These are phyloP conservation scores for Penicillium palitans DNA, from an alignment of 2,329 filamentous ascomycete species.

Conservation along the genomic window DNA sequence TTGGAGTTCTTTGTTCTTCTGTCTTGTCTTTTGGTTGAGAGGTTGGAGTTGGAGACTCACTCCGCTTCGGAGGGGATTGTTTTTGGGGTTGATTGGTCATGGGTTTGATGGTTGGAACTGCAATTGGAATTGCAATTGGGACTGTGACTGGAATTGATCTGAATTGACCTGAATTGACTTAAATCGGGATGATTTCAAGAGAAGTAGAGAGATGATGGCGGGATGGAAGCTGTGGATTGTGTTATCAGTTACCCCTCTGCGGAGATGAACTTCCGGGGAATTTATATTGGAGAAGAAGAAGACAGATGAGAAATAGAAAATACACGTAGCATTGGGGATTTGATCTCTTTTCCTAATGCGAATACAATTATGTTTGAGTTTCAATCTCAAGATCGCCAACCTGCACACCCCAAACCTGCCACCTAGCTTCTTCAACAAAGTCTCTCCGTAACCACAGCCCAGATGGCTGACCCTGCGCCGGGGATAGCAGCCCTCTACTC, in stretches of 20 bases:
- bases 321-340: background rate
- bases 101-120: background rate
- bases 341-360: background rate
- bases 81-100: background rate
- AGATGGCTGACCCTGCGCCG: slow-evolving; percentile 15
- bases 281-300: background rate
- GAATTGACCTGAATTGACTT: background rate
- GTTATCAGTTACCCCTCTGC: background rate
- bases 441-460: slow-evolving; percentile 43
- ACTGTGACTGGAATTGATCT: background rate
- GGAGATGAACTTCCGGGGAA: background rate
- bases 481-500: background rate
- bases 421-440: slow-evolving; percentile 43
- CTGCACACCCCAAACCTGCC: slow-evolving; percentile 46
- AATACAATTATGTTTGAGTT: background rate
- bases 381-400: slow-evolving; percentile 22
- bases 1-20: background rate
- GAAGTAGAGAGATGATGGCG: background rate
- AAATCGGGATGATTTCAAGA: background rate
- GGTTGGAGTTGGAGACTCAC: background rate
- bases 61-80: slow-evolving; percentile 5
- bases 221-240: background rate
- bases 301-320: background rate
- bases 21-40: background rate
- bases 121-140: background rate